Evolutionary conservation across 768 basidiomycete genomes (phyloP).

Genomic region (Solioccasus polychromus): DNA sequence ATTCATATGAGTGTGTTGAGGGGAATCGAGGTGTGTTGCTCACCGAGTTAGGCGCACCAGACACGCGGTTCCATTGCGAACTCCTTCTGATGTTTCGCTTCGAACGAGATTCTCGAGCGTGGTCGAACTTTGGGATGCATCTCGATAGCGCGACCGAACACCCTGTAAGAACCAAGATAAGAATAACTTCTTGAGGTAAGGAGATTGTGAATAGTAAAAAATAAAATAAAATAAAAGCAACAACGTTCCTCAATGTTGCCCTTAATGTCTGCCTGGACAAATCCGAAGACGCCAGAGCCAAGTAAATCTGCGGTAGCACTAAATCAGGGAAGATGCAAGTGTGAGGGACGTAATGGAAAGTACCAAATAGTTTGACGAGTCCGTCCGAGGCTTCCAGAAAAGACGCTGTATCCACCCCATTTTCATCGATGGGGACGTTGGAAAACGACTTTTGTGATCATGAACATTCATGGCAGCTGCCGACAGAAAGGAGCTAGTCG

Average conservation of each 20-base stretch:
- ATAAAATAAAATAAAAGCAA: background rate
- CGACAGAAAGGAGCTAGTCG: background rate
- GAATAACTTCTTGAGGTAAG: slow-evolving; percentile 7
- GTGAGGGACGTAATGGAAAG: slow-evolving; percentile 22
- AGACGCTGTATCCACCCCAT: slow-evolving; percentile 72
- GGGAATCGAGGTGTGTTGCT: slow-evolving; percentile 22
- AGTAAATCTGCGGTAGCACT: slow-evolving; percentile 50
- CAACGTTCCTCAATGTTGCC: slow-evolving; percentile 59
- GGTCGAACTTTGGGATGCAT: slow-evolving; percentile 39
- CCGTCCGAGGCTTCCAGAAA: slow-evolving; percentile 92
- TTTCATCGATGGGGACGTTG: slow-evolving; percentile 73
- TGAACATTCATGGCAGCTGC: slow-evolving; percentile 3
- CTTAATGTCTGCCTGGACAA: slow-evolving; percentile 69
- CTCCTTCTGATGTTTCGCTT: slow-evolving; percentile 42
- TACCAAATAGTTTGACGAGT: slow-evolving; percentile 71
- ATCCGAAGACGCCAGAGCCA: slow-evolving; percentile 67
- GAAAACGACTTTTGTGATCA: slow-evolving; percentile 66
- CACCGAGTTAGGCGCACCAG: slow-evolving; percentile 67
- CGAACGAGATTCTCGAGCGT: slow-evolving; percentile 63
- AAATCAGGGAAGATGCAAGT: slow-evolving; percentile 11
- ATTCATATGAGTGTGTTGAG: background rate
- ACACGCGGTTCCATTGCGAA: slow-evolving; percentile 55
- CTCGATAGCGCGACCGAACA: slow-evolving; percentile 54
- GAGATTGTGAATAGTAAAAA: slow-evolving; percentile 9
- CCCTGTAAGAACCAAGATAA: slow-evolving; percentile 43